A percentile compares a stretch with the other conserved stretches of the same genome.
Conservation (phyloP, 2,329 filamentous ascomycete genomes). For the Trichoderma sp. region DNA sequence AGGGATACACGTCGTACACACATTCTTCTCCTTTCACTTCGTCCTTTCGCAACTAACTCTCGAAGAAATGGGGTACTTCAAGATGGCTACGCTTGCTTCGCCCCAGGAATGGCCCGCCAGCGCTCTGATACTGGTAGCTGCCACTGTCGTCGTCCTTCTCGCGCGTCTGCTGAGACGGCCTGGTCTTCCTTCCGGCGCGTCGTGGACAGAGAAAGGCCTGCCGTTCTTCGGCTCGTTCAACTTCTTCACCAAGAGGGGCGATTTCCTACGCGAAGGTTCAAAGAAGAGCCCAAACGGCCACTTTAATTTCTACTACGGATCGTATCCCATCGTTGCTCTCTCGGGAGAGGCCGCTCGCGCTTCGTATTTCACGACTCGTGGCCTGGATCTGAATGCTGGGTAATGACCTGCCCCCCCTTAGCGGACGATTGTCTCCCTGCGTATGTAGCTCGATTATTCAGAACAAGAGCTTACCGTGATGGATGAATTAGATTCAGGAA, state of each 20-base stretch:
- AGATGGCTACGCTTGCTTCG: conserved; percentile 14
- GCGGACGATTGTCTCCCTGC: not conserved
- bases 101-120: conserved; percentile 28
- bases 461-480: not conserved
- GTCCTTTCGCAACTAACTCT: not conserved
- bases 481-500: conserved; percentile 39
- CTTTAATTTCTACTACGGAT: conserved; percentile 54
- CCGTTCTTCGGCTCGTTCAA: conserved; percentile 49
- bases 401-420: conserved; percentile 33
- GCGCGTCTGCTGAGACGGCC: conserved; percentile 29
- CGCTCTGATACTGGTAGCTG: conserved; percentile 23
- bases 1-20: not conserved
- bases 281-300: conserved; percentile 43
- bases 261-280: conserved; percentile 46
- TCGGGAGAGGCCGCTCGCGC: conserved; percentile 47
- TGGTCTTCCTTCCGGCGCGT: conserved; percentile 34
- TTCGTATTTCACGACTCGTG: conserved; percentile 50
- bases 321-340: conserved; percentile 49
- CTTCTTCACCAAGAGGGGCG: conserved; percentile 51
- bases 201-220: conserved; percentile 35
- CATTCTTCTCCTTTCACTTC: not conserved
- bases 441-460: not conserved
- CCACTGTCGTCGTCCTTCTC: conserved; percentile 14
- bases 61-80: conserved; percentile 6
- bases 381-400: conserved; percentile 49